Evolutionary conservation across 495 filamentous ascomycete species (phyloP).

Genomic region (Cercophora newfieldiana): DNA sequence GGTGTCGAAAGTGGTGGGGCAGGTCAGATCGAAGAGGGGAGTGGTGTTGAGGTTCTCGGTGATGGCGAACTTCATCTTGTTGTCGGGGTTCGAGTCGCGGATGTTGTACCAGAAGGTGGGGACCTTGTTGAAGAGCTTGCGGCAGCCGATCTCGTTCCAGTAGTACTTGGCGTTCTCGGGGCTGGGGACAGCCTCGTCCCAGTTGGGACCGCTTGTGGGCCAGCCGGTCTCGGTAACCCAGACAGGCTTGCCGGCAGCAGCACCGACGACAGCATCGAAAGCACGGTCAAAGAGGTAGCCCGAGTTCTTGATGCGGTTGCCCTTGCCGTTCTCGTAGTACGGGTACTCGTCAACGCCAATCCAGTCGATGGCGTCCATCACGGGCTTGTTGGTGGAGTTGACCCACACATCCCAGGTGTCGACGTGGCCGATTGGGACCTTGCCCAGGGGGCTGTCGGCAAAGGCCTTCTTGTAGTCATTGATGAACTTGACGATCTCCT

Average conservation of each 20-base stretch:
- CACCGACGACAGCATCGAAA: slow-evolving; percentile 33
- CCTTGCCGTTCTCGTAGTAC: slow-evolving; percentile 50
- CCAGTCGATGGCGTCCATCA: slow-evolving; percentile 51
- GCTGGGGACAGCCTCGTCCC: slow-evolving; percentile 60
- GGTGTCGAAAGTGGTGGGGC: slow-evolving; percentile 46
- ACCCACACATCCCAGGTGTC: slow-evolving; percentile 54
- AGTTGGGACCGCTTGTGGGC: slow-evolving; percentile 42
- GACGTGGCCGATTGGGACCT: slow-evolving; percentile 50
- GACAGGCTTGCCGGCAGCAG: slow-evolving; percentile 44
- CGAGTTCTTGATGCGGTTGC: slow-evolving; percentile 45
- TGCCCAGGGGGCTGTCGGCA: slow-evolving; percentile 30
- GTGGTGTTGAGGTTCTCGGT: slow-evolving; percentile 53
- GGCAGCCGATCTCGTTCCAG: slow-evolving; percentile 73
- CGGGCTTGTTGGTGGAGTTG: slow-evolving; percentile 47
- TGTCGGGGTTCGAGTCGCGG: slow-evolving; percentile 47
- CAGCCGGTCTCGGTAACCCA: slow-evolving; percentile 58
- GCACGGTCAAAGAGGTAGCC: slow-evolving; percentile 44
- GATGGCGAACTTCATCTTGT: slow-evolving; percentile 47
- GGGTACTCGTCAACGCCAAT: slow-evolving; percentile 54
- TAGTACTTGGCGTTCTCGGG: slow-evolving; percentile 65
- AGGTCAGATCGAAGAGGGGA: slow-evolving; percentile 61
- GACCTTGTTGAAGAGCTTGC: slow-evolving; percentile 59
- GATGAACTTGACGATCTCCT: slow-evolving; percentile 48
- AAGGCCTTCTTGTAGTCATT: slow-evolving; percentile 46
- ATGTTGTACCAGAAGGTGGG: slow-evolving; percentile 67